Evolutionary conservation across 495 filamentous ascomycete genomes (phyloP).

Genomic region (Trichoderma reesei): DNA sequence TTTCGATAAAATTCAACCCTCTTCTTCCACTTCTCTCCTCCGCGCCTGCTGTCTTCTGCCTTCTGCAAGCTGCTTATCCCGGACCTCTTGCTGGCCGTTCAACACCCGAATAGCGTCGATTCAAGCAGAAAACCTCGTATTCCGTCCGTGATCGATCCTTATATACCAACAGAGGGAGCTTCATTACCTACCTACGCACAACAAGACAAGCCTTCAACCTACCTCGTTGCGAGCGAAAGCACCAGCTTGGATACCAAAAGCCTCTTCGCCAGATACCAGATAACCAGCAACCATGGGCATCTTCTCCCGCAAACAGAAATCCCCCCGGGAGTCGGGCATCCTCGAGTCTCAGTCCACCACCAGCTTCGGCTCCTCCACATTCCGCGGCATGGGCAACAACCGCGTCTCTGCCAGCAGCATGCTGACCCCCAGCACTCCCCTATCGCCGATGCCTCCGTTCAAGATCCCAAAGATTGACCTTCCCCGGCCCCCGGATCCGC

Average conservation of each 20-base stretch:
- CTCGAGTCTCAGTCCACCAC: conserved; percentile 23
- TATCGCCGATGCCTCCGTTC: conserved; percentile 16
- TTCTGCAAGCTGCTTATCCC: too few relatives aligned
- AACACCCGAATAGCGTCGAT: too few relatives aligned
- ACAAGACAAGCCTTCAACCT: too few relatives aligned
- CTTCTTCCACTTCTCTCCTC: not conserved
- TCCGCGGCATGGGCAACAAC: conserved; percentile 21
- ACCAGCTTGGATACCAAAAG: not conserved
- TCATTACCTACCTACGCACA: too few relatives aligned
- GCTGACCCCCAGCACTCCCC: conserved; percentile 29
- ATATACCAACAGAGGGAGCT: not conserved
- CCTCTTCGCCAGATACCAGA: not conserved
- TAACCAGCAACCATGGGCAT: conserved; percentile 30
- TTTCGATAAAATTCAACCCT: not conserved
- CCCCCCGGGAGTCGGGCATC: conserved; percentile 21
- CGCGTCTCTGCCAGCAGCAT: conserved; percentile 18
- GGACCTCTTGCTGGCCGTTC: too few relatives aligned
- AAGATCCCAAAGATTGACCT: conserved; percentile 50
- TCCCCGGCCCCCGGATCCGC: conserved; percentile 79
- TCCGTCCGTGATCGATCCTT: not conserved
- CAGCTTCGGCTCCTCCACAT: conserved; percentile 27
- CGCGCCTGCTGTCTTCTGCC: not conserved
- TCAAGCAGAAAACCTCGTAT: too few relatives aligned
- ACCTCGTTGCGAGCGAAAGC: not conserved
- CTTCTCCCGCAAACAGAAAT: conserved; percentile 30